Evolutionary conservation across 129 eudicot species (phyloP), one percentile per base, ranked within the genome.

Genomic region (Flaveria ramosissima): DNA sequence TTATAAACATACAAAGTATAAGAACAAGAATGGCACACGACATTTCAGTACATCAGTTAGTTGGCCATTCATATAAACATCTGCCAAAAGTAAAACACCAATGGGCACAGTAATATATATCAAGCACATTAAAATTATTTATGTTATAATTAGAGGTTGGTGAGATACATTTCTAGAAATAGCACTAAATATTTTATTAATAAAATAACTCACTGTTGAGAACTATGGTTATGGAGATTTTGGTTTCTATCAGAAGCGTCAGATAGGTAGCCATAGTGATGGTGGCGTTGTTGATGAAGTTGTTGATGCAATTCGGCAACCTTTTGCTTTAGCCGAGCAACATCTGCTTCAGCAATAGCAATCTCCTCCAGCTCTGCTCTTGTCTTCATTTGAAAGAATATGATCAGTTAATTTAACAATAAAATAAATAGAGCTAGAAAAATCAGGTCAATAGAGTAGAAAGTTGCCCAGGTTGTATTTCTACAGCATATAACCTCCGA

Each of bases 331-430:
- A 94, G 76, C 76, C 93, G 84, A 43, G 96, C 97, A 45, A 94
- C 97, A 85, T 94, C 98, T 47, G 97, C 97, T 87, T 94, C 98
- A 60, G 98, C 97, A 72, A 94, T 90, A 77, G 96, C 98, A 86
- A 94, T 94, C 84, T 94, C 98, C 85, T 94, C 98, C 19, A 94
- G 97, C 89, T 94, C 98, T 30, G 97, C 98, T 83, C 97, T 85
- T 62, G 97, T 91, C 98, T 94, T 79, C 84, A 85, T 63, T 77
- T 50, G 9, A 81, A 39, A 75, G 9, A 20, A 48, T 52, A 32
- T 32, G 48, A 61, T 61, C 42, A 61, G 42, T 42, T 24, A 26
- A 26, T 61, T 3, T 13, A 13, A 61, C 4, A 16, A 52, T n/a
- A 52, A 13, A 23, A 60, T 13, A 60, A 60, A 60, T 60, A 24